Evolutionary conservation across 495 filamentous ascomycete genomes (phyloP).

Genomic region (Rusavskia elegans): DNA sequence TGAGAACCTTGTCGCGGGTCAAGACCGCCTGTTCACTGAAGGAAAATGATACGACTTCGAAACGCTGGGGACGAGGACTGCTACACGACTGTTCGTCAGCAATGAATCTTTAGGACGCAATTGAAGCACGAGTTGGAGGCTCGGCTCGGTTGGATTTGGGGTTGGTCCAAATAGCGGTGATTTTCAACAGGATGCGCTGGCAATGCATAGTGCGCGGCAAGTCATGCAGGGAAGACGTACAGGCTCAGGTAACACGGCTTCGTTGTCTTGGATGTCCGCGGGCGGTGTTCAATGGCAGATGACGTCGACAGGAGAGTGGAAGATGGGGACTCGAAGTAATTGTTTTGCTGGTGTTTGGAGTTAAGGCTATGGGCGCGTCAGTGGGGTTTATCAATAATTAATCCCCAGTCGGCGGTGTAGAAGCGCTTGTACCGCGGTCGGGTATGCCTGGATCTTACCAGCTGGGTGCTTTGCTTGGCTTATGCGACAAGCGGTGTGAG

Average conservation of each 20-base stretch:
- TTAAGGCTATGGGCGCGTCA: slow-evolving; percentile 11
- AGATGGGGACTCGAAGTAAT: background rate
- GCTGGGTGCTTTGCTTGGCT: slow-evolving; percentile 6
- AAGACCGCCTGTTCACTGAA: background rate
- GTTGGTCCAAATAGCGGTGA: slow-evolving; percentile 11
- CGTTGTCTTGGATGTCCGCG: background rate
- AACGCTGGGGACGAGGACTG: too few relatives aligned
- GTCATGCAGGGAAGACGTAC: slow-evolving; percentile 8
- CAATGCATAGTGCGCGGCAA: slow-evolving; percentile 15
- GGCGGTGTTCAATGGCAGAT: background rate
- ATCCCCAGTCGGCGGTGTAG: slow-evolving; percentile 4
- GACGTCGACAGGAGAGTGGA: background rate
- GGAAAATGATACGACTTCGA: background rate
- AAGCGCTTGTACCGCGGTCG: slow-evolving; percentile 14
- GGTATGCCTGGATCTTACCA: slow-evolving; percentile 8
- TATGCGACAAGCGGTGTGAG: slow-evolving; percentile 14
- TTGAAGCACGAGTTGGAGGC: background rate
- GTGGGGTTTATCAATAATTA: slow-evolving; percentile 6
- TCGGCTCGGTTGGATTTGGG: slow-evolving; percentile 2
- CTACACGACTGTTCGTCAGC: background rate
- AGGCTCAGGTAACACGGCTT: slow-evolving; percentile 3
- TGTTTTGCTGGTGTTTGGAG: slow-evolving; percentile 3
- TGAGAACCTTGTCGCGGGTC: too few relatives aligned
- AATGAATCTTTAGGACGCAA: background rate
- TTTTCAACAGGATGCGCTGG: slow-evolving; percentile 17